Percentiles rank a stretch among this genome's conserved stretches.
Conservation (phyloP, 2,329 filamentous ascomycete genomes). For the Claviceps sp. region DNA sequence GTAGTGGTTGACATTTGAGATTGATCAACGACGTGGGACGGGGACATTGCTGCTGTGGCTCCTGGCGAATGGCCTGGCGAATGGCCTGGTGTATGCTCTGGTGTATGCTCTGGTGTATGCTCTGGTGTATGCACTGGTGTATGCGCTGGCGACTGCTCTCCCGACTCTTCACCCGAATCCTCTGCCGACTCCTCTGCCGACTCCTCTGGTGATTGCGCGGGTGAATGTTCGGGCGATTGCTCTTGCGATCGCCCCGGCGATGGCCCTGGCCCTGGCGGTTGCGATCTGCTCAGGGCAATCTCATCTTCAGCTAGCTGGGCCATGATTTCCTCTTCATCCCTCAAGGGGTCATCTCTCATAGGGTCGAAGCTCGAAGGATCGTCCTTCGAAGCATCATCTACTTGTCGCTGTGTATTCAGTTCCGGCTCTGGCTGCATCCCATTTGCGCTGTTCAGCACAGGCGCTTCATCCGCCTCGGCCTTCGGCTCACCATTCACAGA, state of each 20-base stretch:
- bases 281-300: conserved; percentile 9
- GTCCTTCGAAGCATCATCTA: neutral
- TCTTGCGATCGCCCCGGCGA: neutral
- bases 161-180: too few relatives aligned
- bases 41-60: conserved; percentile 23
- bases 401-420: neutral
- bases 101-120: too few relatives aligned
- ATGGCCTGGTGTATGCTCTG: too few relatives aligned
- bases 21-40: conserved; percentile 33
- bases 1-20: conserved; percentile 57
- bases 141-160: too few relatives aligned
- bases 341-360: neutral
- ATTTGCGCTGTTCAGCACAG: neutral
- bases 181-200: too few relatives aligned
- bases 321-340: neutral
- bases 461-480: neutral
- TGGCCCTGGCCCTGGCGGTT: conserved; percentile 5
- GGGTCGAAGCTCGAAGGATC: neutral
- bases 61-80: conserved; percentile 1
- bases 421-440: neutral
- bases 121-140: too few relatives aligned
- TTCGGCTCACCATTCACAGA: conserved; percentile 5
- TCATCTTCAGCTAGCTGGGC: conserved; percentile 2
- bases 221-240: neutral
- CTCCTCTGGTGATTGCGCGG: too few relatives aligned